phyloP scores from a whole-genome alignment of 2,329 filamentous ascomycete genomes.

The Rhynchosporium graminicola region DNA sequence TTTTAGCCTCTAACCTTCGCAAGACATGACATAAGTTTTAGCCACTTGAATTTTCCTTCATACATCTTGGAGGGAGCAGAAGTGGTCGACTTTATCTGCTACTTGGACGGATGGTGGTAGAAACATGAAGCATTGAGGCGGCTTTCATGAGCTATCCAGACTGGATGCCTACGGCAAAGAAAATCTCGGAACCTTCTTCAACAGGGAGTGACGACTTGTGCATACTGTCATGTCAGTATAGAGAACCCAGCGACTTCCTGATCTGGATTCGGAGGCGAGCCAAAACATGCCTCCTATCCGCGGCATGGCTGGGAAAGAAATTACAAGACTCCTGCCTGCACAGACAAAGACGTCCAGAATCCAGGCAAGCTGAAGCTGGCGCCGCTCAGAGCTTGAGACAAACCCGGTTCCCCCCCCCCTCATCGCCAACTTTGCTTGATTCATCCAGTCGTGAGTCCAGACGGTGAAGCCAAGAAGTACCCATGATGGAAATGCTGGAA shows the following conservation, averaged over 20 bases:
- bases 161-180: not conserved
- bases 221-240: constrained; percentile 4
- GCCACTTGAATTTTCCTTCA: not conserved
- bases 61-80: not conserved
- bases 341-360: not conserved
- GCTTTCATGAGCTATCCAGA: not conserved
- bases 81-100: not conserved
- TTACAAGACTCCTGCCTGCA: constrained; percentile 10
- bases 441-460: not conserved
- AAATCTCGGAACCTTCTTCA: constrained; percentile 3
- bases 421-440: not conserved
- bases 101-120: not conserved
- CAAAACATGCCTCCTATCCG: not conserved
- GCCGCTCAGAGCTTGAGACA: not conserved
- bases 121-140: not conserved
- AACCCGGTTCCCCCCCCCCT: not conserved
- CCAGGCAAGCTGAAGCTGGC: not conserved
- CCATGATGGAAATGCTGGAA: constrained; percentile 9
- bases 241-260: not conserved
- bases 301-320: constrained; percentile 3
- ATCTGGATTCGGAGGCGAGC: constrained; percentile 6
- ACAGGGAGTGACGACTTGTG: not conserved
- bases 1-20: constrained; percentile 5
- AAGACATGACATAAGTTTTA: too few species aligned
- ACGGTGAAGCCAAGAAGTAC: constrained; percentile 7